phyloP scores from a whole-genome alignment of 768 basidiomycete species.

The Tulasnella sp. region DNA sequence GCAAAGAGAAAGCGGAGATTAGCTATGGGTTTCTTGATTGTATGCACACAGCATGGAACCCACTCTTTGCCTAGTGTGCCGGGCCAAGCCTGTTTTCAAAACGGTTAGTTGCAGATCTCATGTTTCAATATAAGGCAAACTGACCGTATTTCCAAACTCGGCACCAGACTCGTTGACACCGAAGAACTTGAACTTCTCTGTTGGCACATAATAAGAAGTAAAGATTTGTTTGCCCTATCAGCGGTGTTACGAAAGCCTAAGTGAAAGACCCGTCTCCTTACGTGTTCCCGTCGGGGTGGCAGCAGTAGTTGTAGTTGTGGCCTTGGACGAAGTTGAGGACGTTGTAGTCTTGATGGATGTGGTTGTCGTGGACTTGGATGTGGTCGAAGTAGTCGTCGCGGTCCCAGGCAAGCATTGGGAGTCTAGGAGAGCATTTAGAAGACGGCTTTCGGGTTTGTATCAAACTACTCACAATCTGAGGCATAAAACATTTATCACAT shows the following conservation, averaged over 20 bases:
- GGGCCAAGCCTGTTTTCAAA: conserved; percentile 40
- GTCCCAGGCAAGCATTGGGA: conserved; percentile 20
- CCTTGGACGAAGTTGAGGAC: background rate
- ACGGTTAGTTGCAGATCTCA: conserved; percentile 49
- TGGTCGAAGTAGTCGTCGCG: conserved; percentile 24
- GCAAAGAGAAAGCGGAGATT: background rate
- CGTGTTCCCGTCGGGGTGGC: too few species aligned
- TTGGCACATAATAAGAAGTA: background rate
- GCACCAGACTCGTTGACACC: conserved; percentile 49
- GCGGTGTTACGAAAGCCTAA: background rate
- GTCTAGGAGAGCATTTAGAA: background rate
- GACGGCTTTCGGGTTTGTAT: background rate
- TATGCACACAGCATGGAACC: background rate
- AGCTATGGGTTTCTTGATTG: too few species aligned
- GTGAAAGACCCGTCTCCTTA: too few species aligned
- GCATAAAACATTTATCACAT: background rate
- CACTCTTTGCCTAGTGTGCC: conserved; percentile 33
- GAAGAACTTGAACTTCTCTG: conserved; percentile 10
- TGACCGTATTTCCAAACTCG: conserved; percentile 41
- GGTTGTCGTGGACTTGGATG: conserved; percentile 24
- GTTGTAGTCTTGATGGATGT: background rate
- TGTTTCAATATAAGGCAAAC: conserved; percentile 28
- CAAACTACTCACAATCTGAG: background rate
- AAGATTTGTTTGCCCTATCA: background rate
- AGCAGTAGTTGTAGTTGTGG: too few species aligned